Evolutionary conservation across 192 early-diverging fungal species (phyloP).

Genomic region (Podila epicladia): DNA sequence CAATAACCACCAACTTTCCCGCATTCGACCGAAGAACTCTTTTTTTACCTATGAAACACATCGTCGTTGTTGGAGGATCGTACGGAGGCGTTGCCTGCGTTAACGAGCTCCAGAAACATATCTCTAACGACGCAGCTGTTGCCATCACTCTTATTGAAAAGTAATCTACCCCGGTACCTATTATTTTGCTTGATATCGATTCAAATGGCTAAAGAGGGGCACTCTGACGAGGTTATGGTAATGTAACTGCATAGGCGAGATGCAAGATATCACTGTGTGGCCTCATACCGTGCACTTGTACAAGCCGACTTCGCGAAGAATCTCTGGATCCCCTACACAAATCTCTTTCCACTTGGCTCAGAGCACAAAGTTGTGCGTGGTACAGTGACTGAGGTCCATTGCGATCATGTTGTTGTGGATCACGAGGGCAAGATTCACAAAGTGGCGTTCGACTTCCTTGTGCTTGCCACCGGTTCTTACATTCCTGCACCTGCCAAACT

Average conservation of each 20-base stretch:
- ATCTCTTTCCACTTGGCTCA: slow-evolving; percentile 46
- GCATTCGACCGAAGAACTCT: neutral
- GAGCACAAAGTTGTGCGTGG: slow-evolving; percentile 24
- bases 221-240: neutral
- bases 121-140: slow-evolving; percentile 42
- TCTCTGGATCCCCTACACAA: slow-evolving; percentile 57
- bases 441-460: slow-evolving; percentile 58
- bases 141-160: slow-evolving; percentile 63
- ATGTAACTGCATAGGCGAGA: slow-evolving; percentile 27
- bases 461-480: slow-evolving; percentile 59
- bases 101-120: slow-evolving; percentile 35
- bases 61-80: slow-evolving; percentile 63
- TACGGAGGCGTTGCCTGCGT: slow-evolving; percentile 57
- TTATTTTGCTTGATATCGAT: no score
- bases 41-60: slow-evolving; percentile 20
- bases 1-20: neutral
- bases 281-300: slow-evolving; percentile 59
- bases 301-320: slow-evolving; percentile 57
- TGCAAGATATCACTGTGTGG: slow-evolving; percentile 59
- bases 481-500: slow-evolving; percentile 62
- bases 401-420: slow-evolving; percentile 24
- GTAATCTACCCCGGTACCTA: neutral
- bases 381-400: slow-evolving; percentile 9
- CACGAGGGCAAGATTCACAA: neutral
- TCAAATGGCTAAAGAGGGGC: no score